phyloP scores from a whole-genome alignment of 108 stramenopile species.

The Skeletonema marinoi region DNA sequence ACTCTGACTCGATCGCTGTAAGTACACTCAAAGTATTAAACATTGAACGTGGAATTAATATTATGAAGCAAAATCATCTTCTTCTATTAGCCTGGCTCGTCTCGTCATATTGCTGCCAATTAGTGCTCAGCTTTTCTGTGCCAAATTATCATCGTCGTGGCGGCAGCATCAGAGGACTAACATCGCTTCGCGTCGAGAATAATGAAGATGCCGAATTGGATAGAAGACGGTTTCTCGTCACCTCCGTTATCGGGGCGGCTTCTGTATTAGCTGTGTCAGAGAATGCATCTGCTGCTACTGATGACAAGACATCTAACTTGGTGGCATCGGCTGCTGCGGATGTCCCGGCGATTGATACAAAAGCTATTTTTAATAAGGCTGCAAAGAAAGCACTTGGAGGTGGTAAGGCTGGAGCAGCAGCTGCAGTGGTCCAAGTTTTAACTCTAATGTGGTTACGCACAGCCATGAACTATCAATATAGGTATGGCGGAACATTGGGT shows the following conservation, averaged over 20 bases:
- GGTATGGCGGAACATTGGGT: constrained; percentile 72
- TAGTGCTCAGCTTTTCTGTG: not conserved
- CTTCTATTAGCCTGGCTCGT: not conserved
- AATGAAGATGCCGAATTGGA: not conserved
- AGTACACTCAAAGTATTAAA: too few relatives aligned
- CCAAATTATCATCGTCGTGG: not conserved
- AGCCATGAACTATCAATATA: constrained; percentile 88
- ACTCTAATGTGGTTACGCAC: constrained; percentile 99
- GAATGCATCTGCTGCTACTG: constrained; percentile 10
- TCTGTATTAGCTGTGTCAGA: constrained; percentile 21
- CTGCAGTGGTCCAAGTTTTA: constrained; percentile 87
- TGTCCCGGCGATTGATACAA: constrained; percentile 13
- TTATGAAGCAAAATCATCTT: not conserved
- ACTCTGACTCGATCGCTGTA: too few relatives aligned
- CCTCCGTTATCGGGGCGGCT: constrained; percentile 21
- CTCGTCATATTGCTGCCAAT: not conserved
- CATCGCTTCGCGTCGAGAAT: not conserved
- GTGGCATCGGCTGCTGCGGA: not conserved
- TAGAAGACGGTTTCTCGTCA: constrained; percentile 13
- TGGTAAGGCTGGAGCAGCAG: constrained; percentile 90
- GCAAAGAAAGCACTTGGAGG: constrained; percentile 81
- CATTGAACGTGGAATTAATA: too few relatives aligned
- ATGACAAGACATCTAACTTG: not conserved
- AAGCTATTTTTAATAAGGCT: constrained; percentile 56
- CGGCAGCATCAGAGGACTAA: not conserved